A percentile compares a stretch with the other conserved stretches of the same genome.
Evolutionary conservation across 176 grass and related monocot genomes (phyloP).

Genomic region (Metroxylon sagu): DNA sequence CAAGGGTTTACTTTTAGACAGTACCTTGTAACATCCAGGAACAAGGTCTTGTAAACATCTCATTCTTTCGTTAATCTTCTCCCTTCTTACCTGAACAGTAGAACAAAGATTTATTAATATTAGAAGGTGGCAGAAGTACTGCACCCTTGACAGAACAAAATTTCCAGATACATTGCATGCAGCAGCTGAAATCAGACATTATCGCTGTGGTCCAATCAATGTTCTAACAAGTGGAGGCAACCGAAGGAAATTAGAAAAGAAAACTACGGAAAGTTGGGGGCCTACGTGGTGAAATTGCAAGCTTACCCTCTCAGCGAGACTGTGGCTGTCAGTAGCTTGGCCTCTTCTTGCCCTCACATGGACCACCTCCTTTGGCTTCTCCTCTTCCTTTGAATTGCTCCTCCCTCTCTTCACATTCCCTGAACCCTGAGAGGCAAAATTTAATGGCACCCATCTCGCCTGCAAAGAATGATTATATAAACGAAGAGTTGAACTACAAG

Average conservation of each 20-base stretch:
- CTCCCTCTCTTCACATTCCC: slow-evolving; percentile 6
- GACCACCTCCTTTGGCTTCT: slow-evolving; percentile 24
- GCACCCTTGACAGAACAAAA: too few species aligned
- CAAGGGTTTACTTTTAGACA: too few species aligned
- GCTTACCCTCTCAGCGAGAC: slow-evolving; percentile 27
- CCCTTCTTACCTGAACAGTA: slow-evolving; percentile 5
- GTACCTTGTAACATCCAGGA: slow-evolving; percentile 27
- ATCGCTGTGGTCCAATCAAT: background rate
- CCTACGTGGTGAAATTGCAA: background rate
- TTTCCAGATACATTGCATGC: too few species aligned
- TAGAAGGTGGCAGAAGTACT: too few species aligned
- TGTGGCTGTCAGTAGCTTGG: slow-evolving; percentile 25
- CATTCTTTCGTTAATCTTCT: slow-evolving; percentile 29
- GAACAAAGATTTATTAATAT: too few species aligned
- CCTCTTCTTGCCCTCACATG: slow-evolving; percentile 26
- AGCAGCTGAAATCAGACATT: background rate
- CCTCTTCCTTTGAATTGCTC: slow-evolving; percentile 7
- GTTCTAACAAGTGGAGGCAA: background rate
- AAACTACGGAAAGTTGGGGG: too few species aligned
- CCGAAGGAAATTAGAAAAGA: too few species aligned
- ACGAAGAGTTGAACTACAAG: too few species aligned
- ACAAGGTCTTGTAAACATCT: slow-evolving; percentile 18
- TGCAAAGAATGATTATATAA: too few species aligned
- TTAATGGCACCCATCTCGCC: too few species aligned
- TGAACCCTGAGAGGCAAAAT: background rate